Evolutionary conservation across 2,329 filamentous ascomycete genomes (phyloP), one percentile per base, ranked within the genome.

Genomic region (Ascochyta rabiei): DNA sequence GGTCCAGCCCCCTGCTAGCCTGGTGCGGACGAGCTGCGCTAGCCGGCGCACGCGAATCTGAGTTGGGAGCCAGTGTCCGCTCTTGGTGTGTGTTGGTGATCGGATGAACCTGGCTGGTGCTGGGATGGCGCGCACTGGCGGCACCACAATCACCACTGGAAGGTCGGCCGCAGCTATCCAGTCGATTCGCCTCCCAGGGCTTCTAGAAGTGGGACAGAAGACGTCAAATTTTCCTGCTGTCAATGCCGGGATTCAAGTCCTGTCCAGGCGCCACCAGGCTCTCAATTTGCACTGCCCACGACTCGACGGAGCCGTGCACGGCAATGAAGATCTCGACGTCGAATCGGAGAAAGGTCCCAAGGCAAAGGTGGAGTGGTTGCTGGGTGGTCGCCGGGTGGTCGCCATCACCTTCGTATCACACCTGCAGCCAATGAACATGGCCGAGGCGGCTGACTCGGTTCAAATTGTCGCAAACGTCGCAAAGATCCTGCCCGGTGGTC

Each of bases 1-100:
- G 62, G 62, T 42, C 59, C 59, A 52, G 52, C 56, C 43, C 60
- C 56, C 42, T 55, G 47, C 64, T 70, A 67, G 57, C 50, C 53
- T 64, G 59, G 58, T 55, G 60, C 42, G 53, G 58, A 43, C 57
- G 59, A 57, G 59, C 42, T 44, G 47, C 43, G 37, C 37, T 42
- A 56, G 56, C 44, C 52, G 50, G 51, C 48, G 58, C 62, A 62
- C 59, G 55, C 65, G 56, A 64, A 64, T 57, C 57, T 64, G 26
- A 48, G 50, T 60, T 61, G 54, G 57, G 59, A 52, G 45, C 33
- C 45, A 18, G 44, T 44, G 41, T 48, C 63, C 58, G 59, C 53
- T 28, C 61, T 60, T 70, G 62, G 64, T 62, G 48, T 23, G 41
- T 38, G 48, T 56, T 47, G 57, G 44, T 48, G 54, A 38, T 48